Evolutionary conservation across 106 monocot species (phyloP), one percentile per base, ranked within the genome.

Genomic region (Chionographis japonica): DNA sequence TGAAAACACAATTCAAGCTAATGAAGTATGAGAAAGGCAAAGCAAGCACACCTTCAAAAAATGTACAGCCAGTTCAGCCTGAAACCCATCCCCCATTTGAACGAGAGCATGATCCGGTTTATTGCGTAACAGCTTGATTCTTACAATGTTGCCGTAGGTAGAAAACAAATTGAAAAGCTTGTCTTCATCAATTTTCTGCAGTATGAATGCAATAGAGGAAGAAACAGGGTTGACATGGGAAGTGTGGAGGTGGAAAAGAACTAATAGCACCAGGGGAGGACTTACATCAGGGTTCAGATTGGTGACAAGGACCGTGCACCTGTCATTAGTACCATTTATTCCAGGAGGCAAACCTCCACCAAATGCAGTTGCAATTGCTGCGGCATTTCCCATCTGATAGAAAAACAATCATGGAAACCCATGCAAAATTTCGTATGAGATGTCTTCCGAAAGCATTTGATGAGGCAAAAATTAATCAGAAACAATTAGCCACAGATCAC

Each of bases 321-420:
- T 77, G 63, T 82, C 82, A 40, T 82, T 82, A 18, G 72, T 27
- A 27, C 27, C 27, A 27, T 27, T 27, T 27, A 27, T 27, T 27
- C 27, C 27, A 27, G 27, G 27, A 27, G 27, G 27, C 27, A 27
- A 71, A 37, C 74, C 83, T 64, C 85, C 85, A 66, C 90, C 83
- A 80, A 90, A 90, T 41, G 90, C 85, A 61, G 90, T 86, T 68
- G 82, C 80, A 60, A 90, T 72, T 60, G 86, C 86, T 62, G 90
- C 85, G 78, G 82, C 74, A 76, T 81, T 88, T 13, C 84, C 81
- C 88, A 88, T 88, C 88, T 88, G 67, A 65, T 46, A 1, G n/a
- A 60, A n/a, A 15, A 64, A n/a, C 27, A 27, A 27, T 27, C 27
- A 27, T 27, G 27, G 27, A 27, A 27, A 27, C 27, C 27, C 27